Evolutionary conservation across 169 alveolate genomes (phyloP), one percentile per base, ranked within the genome.

Genomic region (Blepharisma undulans): DNA sequence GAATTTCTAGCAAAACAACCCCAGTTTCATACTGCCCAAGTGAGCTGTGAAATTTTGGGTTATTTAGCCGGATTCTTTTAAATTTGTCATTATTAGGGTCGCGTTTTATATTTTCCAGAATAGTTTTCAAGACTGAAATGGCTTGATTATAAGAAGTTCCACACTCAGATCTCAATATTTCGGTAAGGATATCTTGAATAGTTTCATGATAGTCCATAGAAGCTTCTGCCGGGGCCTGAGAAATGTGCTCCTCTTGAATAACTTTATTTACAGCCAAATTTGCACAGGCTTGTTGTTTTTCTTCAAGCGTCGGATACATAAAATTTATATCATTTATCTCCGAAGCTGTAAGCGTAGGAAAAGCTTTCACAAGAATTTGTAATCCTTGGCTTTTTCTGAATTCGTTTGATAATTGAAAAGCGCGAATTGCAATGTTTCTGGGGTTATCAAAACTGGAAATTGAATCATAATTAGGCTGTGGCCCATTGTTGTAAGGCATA

Each of bases 391-490:
- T 87, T 8, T 91, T 91, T 82, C 98, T 88, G 88, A 96, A 96
- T 60, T 92, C 90, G 84, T 96, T 96, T 21, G 98, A 93, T 30
- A 96, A 92, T 91, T 96, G 97, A 8, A 95, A 93, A 36, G 96
- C 95, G 86, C 96, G 93, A 29, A 93, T 92, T 25, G 97, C 97
- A 84, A 95, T 87, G 19, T 93, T 92, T 85, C 93, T 93, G 25
- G 93, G 90, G 30, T 60, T n/a, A 61, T n/a, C 29, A 34, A 60
- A 82, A 60, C 77, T 60, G 12, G 89, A 1, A 10, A 78, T 7
- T 14, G 77, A 82, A 60, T 82, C 36, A 60, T 82, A 82, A 82
- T n/a, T 10, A 66, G 87, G 71, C 60, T 79, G 87, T 5, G 87
- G 87, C 10, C 16, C 6, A 29, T 21, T 25, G 8, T 79, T 1